A percentile compares a stretch with the other conserved stretches of the same genome.
Evolutionary conservation across 345 rosid genomes (phyloP).

Genomic region (Xanthoceras sorbifolium): DNA sequence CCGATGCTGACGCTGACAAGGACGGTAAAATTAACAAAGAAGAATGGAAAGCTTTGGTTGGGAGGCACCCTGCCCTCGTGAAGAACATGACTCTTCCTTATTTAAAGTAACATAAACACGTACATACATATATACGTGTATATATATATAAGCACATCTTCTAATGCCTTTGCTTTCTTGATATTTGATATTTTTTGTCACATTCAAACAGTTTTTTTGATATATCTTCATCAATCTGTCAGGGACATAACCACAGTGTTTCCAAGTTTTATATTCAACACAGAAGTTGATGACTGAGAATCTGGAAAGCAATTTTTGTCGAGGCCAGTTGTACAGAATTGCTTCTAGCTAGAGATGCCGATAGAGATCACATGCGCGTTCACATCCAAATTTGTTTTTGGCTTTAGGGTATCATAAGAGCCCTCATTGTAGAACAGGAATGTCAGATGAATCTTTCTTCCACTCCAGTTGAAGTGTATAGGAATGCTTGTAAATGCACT

Average conservation of each 20-base stretch:
- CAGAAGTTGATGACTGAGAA: slow-evolving; percentile 47
- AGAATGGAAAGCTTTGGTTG: slow-evolving; percentile 55
- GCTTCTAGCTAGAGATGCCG: not conserved
- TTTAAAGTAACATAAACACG: slow-evolving; percentile 35
- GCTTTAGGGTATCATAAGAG: not conserved
- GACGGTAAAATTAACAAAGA: slow-evolving; percentile 62
- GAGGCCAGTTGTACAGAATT: not conserved
- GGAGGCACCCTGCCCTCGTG: slow-evolving; percentile 47
- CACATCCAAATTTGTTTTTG: not conserved
- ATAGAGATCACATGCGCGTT: not conserved
- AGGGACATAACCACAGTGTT: slow-evolving; percentile 60
- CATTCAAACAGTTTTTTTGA: not conserved
- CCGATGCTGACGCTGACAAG: slow-evolving; percentile 49
- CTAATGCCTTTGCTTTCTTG: not conserved
- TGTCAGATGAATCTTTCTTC: no score
- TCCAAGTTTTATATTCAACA: slow-evolving; percentile 69
- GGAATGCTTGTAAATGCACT: no score
- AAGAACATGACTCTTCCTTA: slow-evolving; percentile 64
- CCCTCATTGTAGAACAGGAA: not conserved
- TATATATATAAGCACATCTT: no score
- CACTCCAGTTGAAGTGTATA: no score
- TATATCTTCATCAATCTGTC: not conserved
- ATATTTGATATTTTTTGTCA: not conserved
- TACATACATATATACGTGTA: no score
- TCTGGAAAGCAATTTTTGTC: not conserved